Evolutionary conservation across 306 rosid genomes (phyloP), one percentile per base, ranked within the genome.

Genomic region (Vigna radiata): DNA sequence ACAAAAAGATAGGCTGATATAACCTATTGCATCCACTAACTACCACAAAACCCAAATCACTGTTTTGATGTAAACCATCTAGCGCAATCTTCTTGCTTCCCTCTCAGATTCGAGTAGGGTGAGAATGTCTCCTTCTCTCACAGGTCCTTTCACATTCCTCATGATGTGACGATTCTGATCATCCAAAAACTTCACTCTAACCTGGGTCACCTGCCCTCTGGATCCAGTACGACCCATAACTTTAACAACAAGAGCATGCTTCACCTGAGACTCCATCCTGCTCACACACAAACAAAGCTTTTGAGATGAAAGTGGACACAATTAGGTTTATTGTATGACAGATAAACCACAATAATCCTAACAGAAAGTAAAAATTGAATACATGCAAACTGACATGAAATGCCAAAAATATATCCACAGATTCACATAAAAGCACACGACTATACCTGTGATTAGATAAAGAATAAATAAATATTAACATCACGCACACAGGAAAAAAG

Each of bases 221-320:
- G 44, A 61, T 15, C 67, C 44, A 61, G 67, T 61, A 31, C 67
- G 44, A 15, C 67, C 67, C 44, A 61, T 61, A 61, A 61, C 44
- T 61, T 61, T 61, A 6, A 61, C 67, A 29, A 61, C 44, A 61
- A 61, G 10, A 1, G 43, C 44, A 3, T 61, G 67, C 67, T 61
- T 61, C 67, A 61, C 67, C 44, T 61, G 67, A 61, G 67, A 31
- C 23, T 61, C 67, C 67, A 61, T 61, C 67, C 67, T 61, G 43
- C 3, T 61, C 21, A 31, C 15, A 15, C 44, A 61, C 2, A 61
- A 61, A 17, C 13, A 61, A 15, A 39, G 15, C 6, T 29, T 31
- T 29, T 10, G 1, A 29, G 7, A 31, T 15, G 44, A 31, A 61
- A 31, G 13, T 61, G 44, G 6, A 61, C 33, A 31, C 16, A 7